A percentile compares a stretch with the other conserved stretches of the same genome.
phyloP scores from a whole-genome alignment of 1,284 basidiomycete species.

The Vanrija pseudolonga region DNA sequence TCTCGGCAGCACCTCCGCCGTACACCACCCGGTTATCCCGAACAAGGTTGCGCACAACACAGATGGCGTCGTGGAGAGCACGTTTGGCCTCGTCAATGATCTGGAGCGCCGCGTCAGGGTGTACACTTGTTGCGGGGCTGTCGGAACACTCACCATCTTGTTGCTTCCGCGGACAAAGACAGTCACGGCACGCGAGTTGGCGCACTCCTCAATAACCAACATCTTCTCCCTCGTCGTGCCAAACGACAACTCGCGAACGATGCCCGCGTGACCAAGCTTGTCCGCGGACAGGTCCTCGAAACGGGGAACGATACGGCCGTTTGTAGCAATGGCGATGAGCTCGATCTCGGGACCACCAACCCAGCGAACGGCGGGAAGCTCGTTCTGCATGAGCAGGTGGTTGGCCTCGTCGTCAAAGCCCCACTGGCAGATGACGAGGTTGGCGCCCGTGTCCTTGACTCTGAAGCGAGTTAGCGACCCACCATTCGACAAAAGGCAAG shows the following conservation, averaged over 20 bases:
- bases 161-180: conserved; percentile 96
- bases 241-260: conserved; percentile 91
- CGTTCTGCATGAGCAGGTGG: conserved; percentile 95
- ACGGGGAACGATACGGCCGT: conserved; percentile 94
- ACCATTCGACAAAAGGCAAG: too few relatives aligned
- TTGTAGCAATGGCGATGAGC: conserved; percentile 97
- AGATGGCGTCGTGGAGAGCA: conserved; percentile 94
- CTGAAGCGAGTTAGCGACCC: conserved; percentile 36
- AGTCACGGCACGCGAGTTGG: conserved; percentile 92
- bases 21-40: conserved; percentile 96
- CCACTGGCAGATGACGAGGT: conserved; percentile 99
- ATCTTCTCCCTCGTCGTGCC: conserved; percentile 96
- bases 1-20: conserved; percentile 95
- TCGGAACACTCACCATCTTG: conserved; percentile 74
- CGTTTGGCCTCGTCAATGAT: conserved; percentile 99
- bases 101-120: conserved; percentile 50
- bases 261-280: conserved; percentile 88
- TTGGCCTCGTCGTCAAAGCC: conserved; percentile 99
- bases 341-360: conserved; percentile 99
- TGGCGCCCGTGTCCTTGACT: conserved; percentile 97
- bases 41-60: conserved; percentile 92
- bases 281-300: conserved; percentile 90
- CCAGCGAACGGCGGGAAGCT: conserved; percentile 97
- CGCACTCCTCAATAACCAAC: conserved; percentile 98
- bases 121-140: not conserved